Evolutionary conservation across 176 grass and related monocot genomes (phyloP).

Genomic region (Carex littledalei): DNA sequence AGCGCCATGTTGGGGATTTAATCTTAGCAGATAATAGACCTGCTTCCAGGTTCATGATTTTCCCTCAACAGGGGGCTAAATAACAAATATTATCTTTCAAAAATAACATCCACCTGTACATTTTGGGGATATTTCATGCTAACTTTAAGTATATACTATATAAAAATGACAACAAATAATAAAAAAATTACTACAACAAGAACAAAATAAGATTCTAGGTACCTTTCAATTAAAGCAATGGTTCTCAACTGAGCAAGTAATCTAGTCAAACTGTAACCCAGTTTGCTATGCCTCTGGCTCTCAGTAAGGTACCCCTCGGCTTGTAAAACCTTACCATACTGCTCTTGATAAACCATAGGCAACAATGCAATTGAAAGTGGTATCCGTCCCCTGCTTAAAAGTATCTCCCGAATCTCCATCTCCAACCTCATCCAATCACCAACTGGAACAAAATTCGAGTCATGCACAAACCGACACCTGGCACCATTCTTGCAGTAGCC

Average conservation of each 20-base stretch:
- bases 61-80: neutral
- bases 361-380: constrained; percentile 82
- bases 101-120: neutral
- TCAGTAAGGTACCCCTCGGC: constrained; percentile 92
- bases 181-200: neutral
- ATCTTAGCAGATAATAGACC: neutral
- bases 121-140: neutral
- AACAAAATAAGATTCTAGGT: neutral
- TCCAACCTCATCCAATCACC: constrained; percentile 1
- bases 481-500: constrained; percentile 48
- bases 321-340: constrained; percentile 72
- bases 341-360: constrained; percentile 65
- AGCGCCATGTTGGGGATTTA: neutral
- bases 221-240: constrained; percentile 73
- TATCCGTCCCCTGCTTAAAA: constrained; percentile 45
- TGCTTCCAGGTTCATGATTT: neutral
- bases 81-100: neutral
- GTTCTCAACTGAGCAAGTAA: constrained; percentile 68
- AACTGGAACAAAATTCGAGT: constrained; percentile 8
- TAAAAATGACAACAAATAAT: neutral
- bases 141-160: neutral
- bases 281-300: constrained; percentile 79
- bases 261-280: constrained; percentile 74
- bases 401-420: neutral
- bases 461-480: constrained; percentile 41